Evolutionary conservation across 345 rosid genomes (phyloP).

Genomic region (Eutrema japonicum): DNA sequence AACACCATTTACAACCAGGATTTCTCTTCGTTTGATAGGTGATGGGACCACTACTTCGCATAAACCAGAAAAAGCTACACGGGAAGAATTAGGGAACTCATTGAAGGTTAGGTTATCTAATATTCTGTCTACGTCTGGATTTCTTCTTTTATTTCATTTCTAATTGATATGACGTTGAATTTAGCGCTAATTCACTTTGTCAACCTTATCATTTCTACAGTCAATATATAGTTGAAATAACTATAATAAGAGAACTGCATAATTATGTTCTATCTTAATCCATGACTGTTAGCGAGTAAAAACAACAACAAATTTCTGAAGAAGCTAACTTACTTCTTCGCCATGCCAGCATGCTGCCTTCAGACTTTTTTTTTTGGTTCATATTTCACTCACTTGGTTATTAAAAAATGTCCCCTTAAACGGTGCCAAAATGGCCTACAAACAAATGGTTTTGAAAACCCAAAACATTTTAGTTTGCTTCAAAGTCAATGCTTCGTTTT

Average conservation of each 20-base stretch:
- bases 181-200: slow-evolving; percentile 8
- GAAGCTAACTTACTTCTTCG: slow-evolving; percentile 3
- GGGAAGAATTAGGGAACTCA: slow-evolving; percentile 58
- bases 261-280: slow-evolving; percentile 15
- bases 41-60: slow-evolving; percentile 44
- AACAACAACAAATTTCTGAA: neutral
- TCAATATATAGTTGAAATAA: slow-evolving; percentile 11
- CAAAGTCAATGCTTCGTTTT: slow-evolving; percentile 10
- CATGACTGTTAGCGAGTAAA: slow-evolving; percentile 7
- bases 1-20: slow-evolving; percentile 27
- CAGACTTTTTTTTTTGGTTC: neutral
- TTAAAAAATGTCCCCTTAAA: neutral
- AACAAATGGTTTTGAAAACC: slow-evolving; percentile 16
- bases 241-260: slow-evolving; percentile 14
- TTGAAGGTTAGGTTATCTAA: slow-evolving; percentile 57
- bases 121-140: slow-evolving; percentile 12
- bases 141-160: slow-evolving; percentile 13
- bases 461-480: slow-evolving; percentile 16
- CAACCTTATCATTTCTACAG: neutral
- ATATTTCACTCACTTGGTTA: slow-evolving; percentile 12
- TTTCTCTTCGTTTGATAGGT: slow-evolving; percentile 52
- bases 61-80: slow-evolving; percentile 48
- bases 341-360: neutral
- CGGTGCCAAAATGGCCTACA: slow-evolving; percentile 9
- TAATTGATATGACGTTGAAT: neutral